Evolutionary conservation across 768 basidiomycete species (phyloP).

Genomic region (Pisolithus sp.): DNA sequence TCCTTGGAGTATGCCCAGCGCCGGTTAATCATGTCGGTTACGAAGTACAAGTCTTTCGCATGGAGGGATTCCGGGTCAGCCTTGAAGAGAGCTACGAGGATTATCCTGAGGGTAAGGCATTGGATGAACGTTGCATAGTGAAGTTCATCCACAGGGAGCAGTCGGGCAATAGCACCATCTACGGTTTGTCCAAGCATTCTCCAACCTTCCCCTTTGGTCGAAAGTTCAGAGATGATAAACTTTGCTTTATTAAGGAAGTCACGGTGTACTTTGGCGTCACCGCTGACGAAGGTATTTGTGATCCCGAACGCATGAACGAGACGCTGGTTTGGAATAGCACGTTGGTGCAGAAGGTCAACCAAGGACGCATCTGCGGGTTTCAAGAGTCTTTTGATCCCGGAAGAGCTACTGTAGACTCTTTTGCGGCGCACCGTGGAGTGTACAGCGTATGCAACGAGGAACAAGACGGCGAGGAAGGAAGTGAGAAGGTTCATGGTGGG

Average conservation of each 20-base stretch:
- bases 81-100: slow-evolving; percentile 37
- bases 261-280: slow-evolving; percentile 24
- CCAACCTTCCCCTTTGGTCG: slow-evolving; percentile 11
- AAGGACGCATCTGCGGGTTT: slow-evolving; percentile 13
- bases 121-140: slow-evolving; percentile 38
- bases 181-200: slow-evolving; percentile 6
- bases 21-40: slow-evolving; percentile 34
- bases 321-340: slow-evolving; percentile 17
- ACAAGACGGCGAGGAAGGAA: not conserved
- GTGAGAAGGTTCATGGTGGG: not conserved
- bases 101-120: slow-evolving; percentile 34
- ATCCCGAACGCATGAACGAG: slow-evolving; percentile 23
- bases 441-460: not conserved
- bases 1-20: slow-evolving; percentile 22
- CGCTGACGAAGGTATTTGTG: slow-evolving; percentile 50
- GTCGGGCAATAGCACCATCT: slow-evolving; percentile 10
- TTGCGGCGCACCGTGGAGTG: not conserved
- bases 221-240: slow-evolving; percentile 9
- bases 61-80: slow-evolving; percentile 25
- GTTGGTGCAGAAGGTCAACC: slow-evolving; percentile 8
- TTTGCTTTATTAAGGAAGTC: slow-evolving; percentile 19
- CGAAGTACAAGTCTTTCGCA: slow-evolving; percentile 31
- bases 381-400: slow-evolving; percentile 7
- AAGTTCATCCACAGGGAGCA: slow-evolving; percentile 6
- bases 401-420: slow-evolving; percentile 7